Evolutionary conservation across 163 green algal species (phyloP), one percentile per base, ranked within the genome.

Genomic region (Chloromonas sp.): DNA sequence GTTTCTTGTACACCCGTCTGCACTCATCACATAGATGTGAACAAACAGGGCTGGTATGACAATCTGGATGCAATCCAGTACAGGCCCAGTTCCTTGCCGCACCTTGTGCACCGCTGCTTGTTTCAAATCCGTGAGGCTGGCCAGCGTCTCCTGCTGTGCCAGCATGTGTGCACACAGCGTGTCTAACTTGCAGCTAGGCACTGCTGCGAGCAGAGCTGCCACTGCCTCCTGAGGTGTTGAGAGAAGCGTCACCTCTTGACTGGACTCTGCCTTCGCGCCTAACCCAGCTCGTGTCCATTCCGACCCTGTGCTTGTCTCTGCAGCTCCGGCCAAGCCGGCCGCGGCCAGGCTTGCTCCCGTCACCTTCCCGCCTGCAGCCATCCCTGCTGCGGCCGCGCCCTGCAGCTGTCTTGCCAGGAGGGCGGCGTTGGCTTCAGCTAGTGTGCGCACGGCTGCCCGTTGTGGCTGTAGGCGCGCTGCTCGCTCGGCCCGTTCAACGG

Each of bases 111-210:
- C 66, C 66, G 66, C 66, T 74, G 66, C 66, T 11, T 74, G 66
- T 74, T 83, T 79, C 87, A 87, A 87, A 2, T 83, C 79, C 58
- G 81, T 79, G 77, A 90, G 83, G 36, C 80, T 80, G 2, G 1
- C 58, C 58, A 82, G 82, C 58, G 85, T 87, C 1, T 57, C 59
- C 80, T 88, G 87, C 85, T 88, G 87, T 59, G 85, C 70, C 61
- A 89, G 60, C 81, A 91, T 36, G 36, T 70, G 58, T 11, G 66
- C 66, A 11, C 66, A 74, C 66, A 74, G 66, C 66, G 66, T 11
- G 5, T 74, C 66, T 5, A 74, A 11, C 66, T 11, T 11, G 66
- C 66, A 15, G 66, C 66, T 74, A 11, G 66, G 66, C 11, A 11
- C 5, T 11, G 66, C 66, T 11, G 66, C 66, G 5, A 74, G 66